phyloP scores from a whole-genome alignment of 352 stramenopile species.

The Bremia lactucae region DNA sequence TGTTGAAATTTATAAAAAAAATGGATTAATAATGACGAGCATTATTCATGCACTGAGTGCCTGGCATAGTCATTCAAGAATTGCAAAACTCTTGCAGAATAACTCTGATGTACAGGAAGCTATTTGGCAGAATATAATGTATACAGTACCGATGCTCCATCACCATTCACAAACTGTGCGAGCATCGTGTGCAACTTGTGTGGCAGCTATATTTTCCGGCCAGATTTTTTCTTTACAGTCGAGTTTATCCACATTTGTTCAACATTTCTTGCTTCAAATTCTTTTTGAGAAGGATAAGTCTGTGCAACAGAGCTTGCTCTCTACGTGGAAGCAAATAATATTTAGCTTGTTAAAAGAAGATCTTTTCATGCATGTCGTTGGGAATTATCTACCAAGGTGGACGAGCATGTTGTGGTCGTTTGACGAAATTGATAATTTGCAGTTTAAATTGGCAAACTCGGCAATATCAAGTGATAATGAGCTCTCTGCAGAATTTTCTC shows the following conservation, averaged over 20 bases:
- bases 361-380: slow-evolving; percentile 16
- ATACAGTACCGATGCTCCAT: slow-evolving; percentile 45
- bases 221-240: slow-evolving; percentile 6
- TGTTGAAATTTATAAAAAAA: slow-evolving; percentile 14
- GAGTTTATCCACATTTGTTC: slow-evolving; percentile 9
- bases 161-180: slow-evolving; percentile 36
- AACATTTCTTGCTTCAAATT: slow-evolving; percentile 53
- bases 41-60: slow-evolving; percentile 24
- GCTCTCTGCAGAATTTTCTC: background rate
- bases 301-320: slow-evolving; percentile 20
- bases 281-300: slow-evolving; percentile 31
- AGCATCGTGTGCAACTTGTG: slow-evolving; percentile 31
- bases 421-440: slow-evolving; percentile 18
- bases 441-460: slow-evolving; percentile 11
- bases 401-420: slow-evolving; percentile 42
- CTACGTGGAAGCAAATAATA: slow-evolving; percentile 34
- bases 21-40: slow-evolving; percentile 25
- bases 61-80: slow-evolving; percentile 26
- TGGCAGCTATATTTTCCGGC: slow-evolving; percentile 31
- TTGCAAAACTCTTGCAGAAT: slow-evolving; percentile 17
- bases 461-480: background rate
- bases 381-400: slow-evolving; percentile 23
- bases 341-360: slow-evolving; percentile 10
- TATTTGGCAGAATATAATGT: slow-evolving; percentile 26
- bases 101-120: slow-evolving; percentile 12